Base-by-base conservation (phyloP, 257 asterid genomes). In the Penstemon barbatus region DNA sequence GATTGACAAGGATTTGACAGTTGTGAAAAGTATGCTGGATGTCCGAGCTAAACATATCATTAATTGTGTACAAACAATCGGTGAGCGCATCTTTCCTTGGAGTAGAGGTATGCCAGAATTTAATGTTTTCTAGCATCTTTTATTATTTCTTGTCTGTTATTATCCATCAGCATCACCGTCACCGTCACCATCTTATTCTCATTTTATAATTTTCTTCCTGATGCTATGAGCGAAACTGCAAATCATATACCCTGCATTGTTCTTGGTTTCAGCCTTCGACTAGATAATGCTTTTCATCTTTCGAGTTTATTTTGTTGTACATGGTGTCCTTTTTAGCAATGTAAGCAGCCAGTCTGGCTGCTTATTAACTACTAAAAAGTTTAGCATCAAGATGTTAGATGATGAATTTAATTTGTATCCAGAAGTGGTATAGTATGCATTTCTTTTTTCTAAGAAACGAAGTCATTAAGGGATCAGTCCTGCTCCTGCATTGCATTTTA, bases 71-170 rank as follows among this genome's bases (percentile, higher is more conserved):
- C 81, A 84, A 71, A 79, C 80, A 72, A 73, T 77, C 51, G 46
- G 71, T 58, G 72, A 72, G n/a, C 56, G 74, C 62, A 72, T 82
- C 50, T 77, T 81, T 63, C 83, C 71, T 48, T 70, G 71, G 25
- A 74, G 63, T 63, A 74, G 76, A 86, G 95, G 95, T 86, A 71
- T 37, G 76, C 12, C 13, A 49, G 45, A 36, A 19, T 58, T 41
- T 45, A 51, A 7, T 42, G 8, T 54, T 53, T 10, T 9, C 5
- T 9, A 50, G 57, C 60, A 19, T 13, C 36, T 15, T 72, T 36
- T 65, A 13, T 52, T 58, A 38, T 66, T 39, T 55, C 38, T 73
- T 25, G 38, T 36, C 65, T 57, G 33, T 25, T 25, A 25, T 25
- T 25, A 25, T 25, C 33, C 33, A 25, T 25, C 33, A 25, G 33